Conservation (phyloP, 2,329 filamentous ascomycete genomes). For the Aureobasidium sp. region DNA sequence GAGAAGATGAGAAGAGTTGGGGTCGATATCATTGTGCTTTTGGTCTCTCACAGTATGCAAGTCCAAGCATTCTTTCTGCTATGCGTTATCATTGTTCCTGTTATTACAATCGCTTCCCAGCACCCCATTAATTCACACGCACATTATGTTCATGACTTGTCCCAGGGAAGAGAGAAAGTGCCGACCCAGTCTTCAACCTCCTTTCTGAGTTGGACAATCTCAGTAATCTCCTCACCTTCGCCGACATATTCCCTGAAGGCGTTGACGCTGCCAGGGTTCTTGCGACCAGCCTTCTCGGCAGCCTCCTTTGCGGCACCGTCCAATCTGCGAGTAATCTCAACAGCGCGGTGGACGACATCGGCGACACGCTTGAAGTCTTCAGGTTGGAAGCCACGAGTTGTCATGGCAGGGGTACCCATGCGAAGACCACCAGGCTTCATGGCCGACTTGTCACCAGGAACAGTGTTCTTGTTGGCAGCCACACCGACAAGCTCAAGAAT, state of each 20-base stretch:
- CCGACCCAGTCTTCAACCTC: conserved; percentile 75
- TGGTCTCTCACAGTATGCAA: neutral
- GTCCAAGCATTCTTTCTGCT: neutral
- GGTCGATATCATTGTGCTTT: neutral
- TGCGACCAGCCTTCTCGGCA: conserved; percentile 60
- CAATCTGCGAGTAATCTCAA: conserved; percentile 68
- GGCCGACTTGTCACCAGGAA: conserved; percentile 89
- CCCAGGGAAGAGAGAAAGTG: conserved; percentile 66
- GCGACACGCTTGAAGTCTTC: conserved; percentile 48
- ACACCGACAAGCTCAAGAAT: conserved; percentile 77
- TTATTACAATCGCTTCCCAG: neutral
- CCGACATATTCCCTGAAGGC: conserved; percentile 62
- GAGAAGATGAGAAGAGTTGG: neutral
- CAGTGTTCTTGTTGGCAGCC: conserved; percentile 99
- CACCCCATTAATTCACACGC: neutral
- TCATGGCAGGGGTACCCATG: conserved; percentile 96
- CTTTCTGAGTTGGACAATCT: conserved; percentile 64
- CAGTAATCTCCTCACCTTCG: conserved; percentile 58
- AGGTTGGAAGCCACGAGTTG: conserved; percentile 83
- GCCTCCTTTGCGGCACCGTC: conserved; percentile 65
- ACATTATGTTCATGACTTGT: conserved; percentile 23
- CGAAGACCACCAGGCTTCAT: conserved; percentile 88
- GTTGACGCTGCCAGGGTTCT: conserved; percentile 57
- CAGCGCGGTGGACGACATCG: conserved; percentile 37
- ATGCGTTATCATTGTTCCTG: conserved; percentile 10